Base-by-base conservation (phyloP, 1,284 basidiomycete species). In the Ceratobasidium sp. region DNA sequence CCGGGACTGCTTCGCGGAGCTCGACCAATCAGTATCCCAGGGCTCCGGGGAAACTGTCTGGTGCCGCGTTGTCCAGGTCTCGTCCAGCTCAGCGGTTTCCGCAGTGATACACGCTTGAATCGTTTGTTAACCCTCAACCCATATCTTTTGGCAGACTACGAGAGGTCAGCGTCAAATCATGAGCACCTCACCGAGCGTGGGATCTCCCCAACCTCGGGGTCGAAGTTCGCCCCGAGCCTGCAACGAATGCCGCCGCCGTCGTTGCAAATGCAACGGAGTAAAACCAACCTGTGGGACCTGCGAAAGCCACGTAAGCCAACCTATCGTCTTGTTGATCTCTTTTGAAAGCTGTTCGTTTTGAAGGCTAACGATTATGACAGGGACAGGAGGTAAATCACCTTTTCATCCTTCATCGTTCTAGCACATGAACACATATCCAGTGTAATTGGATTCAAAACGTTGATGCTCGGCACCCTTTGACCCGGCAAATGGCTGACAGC, bases 211-310 rank as follows among this genome's bases (percentile, higher is more conserved):
- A 28, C 44, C 49, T 20, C 60, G 73, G 1, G 63, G 49, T 9
- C 73, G 55, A n/a, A 66, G 67, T 40, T 53, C 63, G 13, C 55
- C 49, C 26, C 46, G 64, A 3, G 73, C 73, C 13, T 77, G 73
- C 40, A 77, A 68, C 44, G 53, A 42, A 28, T 77, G 73, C 40
- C 73, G 73, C 26, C 73, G 73, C n/a, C 73, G 73, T 20, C 73
- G 73, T n/a, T 67, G 63, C 64, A 77, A 77, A 23, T 77, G 73
- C 53, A 64, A 77, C 39, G 73, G 73, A 1, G 39, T 55, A 1
- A 63, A 77, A 28, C 73, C 73, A 4, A 58, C 51, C 3, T 77
- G 73, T 46, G 73, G 63, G 3, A 77, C 73, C 13, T 77, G 73
- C 68, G 33, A 13, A 0, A 42, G 55, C 13, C 44, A 58, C 40